These are phyloP conservation scores for Ceriops tagal DNA, from an alignment of 345 rosid genomes.

Conservation along the genomic window DNA sequence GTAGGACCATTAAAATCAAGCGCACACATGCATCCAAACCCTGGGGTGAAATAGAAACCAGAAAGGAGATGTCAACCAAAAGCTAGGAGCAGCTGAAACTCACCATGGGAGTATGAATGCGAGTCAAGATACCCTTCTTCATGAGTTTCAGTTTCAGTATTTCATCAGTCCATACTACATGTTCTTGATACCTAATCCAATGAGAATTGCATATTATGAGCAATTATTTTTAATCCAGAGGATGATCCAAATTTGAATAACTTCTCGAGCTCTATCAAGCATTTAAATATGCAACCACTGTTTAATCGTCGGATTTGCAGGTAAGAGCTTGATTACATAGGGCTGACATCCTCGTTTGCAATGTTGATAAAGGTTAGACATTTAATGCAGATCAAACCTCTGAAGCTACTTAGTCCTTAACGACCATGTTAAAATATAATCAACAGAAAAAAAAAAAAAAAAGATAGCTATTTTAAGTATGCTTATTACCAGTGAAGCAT, in stretches of 20 bases:
- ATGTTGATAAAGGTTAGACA: no score
- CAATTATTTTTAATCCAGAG: background rate
- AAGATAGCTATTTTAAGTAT: constrained; percentile 2
- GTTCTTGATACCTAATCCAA: constrained; percentile 68
- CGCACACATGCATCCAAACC: background rate
- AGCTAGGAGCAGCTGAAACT: constrained; percentile 18
- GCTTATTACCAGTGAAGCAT: constrained; percentile 79
- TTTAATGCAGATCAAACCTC: background rate
- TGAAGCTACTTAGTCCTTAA: background rate
- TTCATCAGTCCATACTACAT: constrained; percentile 72
- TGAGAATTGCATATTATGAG: background rate
- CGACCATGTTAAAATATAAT: background rate
- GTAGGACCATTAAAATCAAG: background rate
- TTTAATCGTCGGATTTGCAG: background rate
- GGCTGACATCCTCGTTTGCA: background rate
- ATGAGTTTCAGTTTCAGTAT: constrained; percentile 55
- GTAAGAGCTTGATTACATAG: background rate
- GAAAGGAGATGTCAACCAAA: background rate
- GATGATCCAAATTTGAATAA: no score
- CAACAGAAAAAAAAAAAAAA: background rate
- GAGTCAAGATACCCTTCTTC: constrained; percentile 72
- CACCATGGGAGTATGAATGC: constrained; percentile 86
- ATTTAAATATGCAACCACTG: background rate
- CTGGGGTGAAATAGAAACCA: constrained; percentile 5
- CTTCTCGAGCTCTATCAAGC: background rate